Evolutionary conservation across 2,329 filamentous ascomycete species (phyloP), one percentile per base, ranked within the genome.

Genomic region (Pestalotiopsis sp.): DNA sequence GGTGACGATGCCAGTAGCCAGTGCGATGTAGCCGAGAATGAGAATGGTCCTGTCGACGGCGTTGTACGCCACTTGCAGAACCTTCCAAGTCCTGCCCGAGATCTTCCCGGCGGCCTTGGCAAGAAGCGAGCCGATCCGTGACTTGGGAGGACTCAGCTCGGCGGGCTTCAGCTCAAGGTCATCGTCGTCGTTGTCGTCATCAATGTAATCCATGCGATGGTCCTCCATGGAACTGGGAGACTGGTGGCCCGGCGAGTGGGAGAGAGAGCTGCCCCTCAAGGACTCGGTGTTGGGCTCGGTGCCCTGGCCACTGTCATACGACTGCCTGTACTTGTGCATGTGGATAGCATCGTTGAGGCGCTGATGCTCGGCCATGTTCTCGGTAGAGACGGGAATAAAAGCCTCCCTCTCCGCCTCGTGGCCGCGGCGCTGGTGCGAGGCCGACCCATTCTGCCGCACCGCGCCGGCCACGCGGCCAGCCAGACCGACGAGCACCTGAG

Each of bases 41-140:
- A 98, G 82, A 70, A 97, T 91, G 2, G 91, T 85, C 64, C 94
- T 90, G 77, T 98, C 93, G 38, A 97, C 82, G 7, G 91, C 76
- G 63, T 90, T 85, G 79, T 95, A 94, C 0, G 85, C 79, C 56
- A 91, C 77, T 39, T 86, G 81, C 25, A 95, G 75, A 25, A 87
- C 79, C 64, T 82, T 86, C 80, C 92, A 87, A 0, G 88, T 83
- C 27, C 87, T 84, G 6, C 81, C 83, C 1, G 87, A 89, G 61
- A 88, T 83, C 76, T 90, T 80, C 57, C 82, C 81, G 17, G 87
- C 84, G n/a, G 91, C 77, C 70, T 85, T 85, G 36, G 80, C 81
- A 3, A 86, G 81, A 49, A 92, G 77, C 57, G 87, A 86, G 45
- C 82, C 82, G 66, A 88, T 81, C 45, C 87, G 74, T 58, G 82